Base-by-base conservation (phyloP, 1,284 basidiomycete genomes). In the Rhodofomes roseus region DNA sequence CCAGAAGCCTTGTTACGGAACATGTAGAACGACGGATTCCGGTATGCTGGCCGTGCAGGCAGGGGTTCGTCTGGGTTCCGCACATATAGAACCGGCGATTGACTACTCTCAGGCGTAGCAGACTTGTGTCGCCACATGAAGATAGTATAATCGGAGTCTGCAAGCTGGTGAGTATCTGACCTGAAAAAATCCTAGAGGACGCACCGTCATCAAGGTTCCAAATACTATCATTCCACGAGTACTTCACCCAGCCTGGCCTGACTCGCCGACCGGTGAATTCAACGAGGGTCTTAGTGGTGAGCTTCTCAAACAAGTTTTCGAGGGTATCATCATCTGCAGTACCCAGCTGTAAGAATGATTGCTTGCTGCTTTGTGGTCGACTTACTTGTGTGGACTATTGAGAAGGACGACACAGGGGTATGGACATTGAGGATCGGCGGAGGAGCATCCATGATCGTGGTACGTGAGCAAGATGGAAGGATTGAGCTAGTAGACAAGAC, bases 141-240 rank as follows among this genome's bases (percentile, higher is more conserved):
- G 52, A 93, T 93, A 5, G 83, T 83, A 71, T 92, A 92, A 73
- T 93, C 90, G 1, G 87, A 83, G 39, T 90, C 90, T 92, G 27
- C 14, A 9, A 7, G 14, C 4, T 39, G 8, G 57, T 23, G 43
- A 51, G 36, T 25, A 22, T 23, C 31, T n/a, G n/a, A 54, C 23
- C 48, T 41, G 54, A 55, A 9, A 9, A 23, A n/a, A 12, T 36
- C 20, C 7, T 22, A 25, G 20, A 41, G 48, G 27, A 70, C 77
- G 58, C 65, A 86, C 90, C 90, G 66, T 93, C 90, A 68, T 92
- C 89, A 8, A 93, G 73, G 69, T 90, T 89, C 89, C 90, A 93
- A 44, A 88, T 73, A 0, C 83, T 77, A n/a, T 80, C 81, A 63
- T 84, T 84, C 78, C 85, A 92, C 59, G 87, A 82, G 69, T 93